Base-by-base conservation (phyloP, 148 eudicot species). In the Amaranthus cruentus region DNA sequence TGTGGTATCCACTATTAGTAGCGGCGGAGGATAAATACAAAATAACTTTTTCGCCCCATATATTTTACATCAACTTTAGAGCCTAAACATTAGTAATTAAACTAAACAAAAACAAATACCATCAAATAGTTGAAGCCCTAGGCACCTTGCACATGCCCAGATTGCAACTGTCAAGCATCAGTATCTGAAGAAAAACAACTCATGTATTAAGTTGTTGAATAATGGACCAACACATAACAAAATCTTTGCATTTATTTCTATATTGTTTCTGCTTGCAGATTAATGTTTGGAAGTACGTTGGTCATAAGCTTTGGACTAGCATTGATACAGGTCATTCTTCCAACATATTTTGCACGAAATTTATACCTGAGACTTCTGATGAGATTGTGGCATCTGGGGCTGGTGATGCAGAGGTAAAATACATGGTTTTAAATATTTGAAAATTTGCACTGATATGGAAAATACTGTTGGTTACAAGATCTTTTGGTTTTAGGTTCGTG, bases 311-410 rank as follows among this genome's bases (percentile, higher is more conserved):
- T 65, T 77, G 88, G 82, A 89, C 90, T 68, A 78, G 87, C 68
- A 79, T 95, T 66, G 97, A 95, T 64, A 90, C 90, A 63, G 98
- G 97, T n/a, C 98, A 95, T 78, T 82, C 93, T 75, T 81, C 93
- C 46, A 95, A 95, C 71, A 95, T 95, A 78, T 95, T 95, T 81
- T 95, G 98, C 69, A 90, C 97, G 44, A 95, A 95, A 75, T 95
- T 95, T 82, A 75, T 95, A 65, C 98, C 98, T 59, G 96, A 90
- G 85, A 95, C 98, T 75, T 90, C 90, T 70, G 96, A 91, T 80
- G 96, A 88, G 57, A 79, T 88, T 47, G 97, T 95, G 55, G 92
- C 88, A 73, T 95, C 98, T 74, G 98, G 97, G 64, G 97, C 98
- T 70, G 98, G 86, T 75, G 98, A 95, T 83, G 91, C 96, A 56